A percentile compares a stretch with the other conserved stretches of the same genome.
Evolutionary conservation across 192 early-diverging fungal genomes (phyloP).

Genomic region (Coemansia sp.): DNA sequence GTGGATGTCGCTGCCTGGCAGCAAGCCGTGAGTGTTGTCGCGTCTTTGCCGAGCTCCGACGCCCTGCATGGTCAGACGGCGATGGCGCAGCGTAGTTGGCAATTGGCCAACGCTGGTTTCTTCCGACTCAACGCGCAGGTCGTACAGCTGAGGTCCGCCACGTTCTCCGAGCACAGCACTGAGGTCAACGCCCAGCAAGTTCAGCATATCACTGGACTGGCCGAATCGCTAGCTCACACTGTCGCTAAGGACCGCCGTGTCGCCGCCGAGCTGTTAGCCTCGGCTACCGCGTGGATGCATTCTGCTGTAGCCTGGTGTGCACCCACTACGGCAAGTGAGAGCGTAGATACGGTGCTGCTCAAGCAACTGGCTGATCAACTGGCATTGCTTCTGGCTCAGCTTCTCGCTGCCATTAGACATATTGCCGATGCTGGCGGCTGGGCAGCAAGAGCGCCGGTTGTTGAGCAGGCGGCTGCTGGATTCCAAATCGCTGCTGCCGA

Average conservation of each 20-base stretch:
- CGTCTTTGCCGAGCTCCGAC: not conserved
- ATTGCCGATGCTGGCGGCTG: conserved; percentile 35
- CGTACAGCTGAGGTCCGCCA: conserved; percentile 36
- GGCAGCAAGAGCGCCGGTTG: not conserved
- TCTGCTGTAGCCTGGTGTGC: conserved; percentile 3
- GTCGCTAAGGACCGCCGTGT: conserved; percentile 26
- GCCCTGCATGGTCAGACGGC: conserved; percentile 13
- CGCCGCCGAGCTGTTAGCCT: conserved; percentile 29
- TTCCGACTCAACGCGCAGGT: conserved; percentile 36
- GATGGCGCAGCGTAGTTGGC: conserved; percentile 20
- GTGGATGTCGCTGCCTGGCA: conserved; percentile 33
- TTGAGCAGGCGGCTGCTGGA: conserved; percentile 10
- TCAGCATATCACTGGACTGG: conserved; percentile 26
- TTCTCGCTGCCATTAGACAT: conserved; percentile 8
- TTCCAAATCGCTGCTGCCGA: conserved; percentile 1
- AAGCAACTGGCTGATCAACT: conserved; percentile 26
- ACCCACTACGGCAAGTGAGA: not conserved
- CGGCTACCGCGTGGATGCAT: conserved; percentile 38
- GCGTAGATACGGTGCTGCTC: conserved; percentile 3
- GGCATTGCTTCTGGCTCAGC: conserved; percentile 26
- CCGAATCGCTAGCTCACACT: conserved; percentile 29
- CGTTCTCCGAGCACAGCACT: conserved; percentile 35
- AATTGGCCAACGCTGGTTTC: conserved; percentile 34
- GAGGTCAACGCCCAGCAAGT: conserved; percentile 45
- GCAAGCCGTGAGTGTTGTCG: not conserved